Percentiles rank a stretch among this genome's conserved stretches.
Evolutionary conservation across 116 monocot genomes (phyloP).

Genomic region (Cymodocea nodosa): DNA sequence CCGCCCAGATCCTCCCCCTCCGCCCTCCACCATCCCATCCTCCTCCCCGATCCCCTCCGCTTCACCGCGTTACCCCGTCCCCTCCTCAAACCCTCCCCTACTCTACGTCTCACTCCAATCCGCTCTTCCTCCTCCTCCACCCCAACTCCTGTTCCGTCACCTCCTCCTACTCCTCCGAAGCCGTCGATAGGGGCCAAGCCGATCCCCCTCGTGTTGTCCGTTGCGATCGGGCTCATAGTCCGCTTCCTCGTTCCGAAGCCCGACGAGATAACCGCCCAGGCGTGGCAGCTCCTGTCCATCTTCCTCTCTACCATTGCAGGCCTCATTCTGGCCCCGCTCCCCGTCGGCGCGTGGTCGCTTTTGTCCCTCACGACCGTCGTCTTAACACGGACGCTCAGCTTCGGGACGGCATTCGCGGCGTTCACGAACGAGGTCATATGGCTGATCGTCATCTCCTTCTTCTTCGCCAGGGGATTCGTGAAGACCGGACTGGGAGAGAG

Average conservation of each 20-base stretch:
- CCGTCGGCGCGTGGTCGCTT: constrained; percentile 95
- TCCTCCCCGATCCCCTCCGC: constrained; percentile 4
- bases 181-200: constrained; percentile 47
- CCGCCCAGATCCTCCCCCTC: constrained; percentile 8
- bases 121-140: constrained; percentile 3
- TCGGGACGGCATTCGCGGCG: constrained; percentile 65
- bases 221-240: constrained; percentile 60
- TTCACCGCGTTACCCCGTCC: not conserved
- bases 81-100: constrained; percentile 1
- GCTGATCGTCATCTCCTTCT: constrained; percentile 96
- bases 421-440: constrained; percentile 96
- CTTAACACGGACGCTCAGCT: constrained; percentile 57
- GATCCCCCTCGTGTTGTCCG: constrained; percentile 51
- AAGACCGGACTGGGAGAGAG: constrained; percentile 90
- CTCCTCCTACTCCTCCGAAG: constrained; percentile 8
- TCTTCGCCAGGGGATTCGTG: constrained; percentile 93
- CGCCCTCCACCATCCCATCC: constrained; percentile 2
- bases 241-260: constrained; percentile 72
- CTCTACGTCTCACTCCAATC: constrained; percentile 3
- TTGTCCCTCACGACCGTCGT: constrained; percentile 60
- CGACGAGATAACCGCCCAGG: constrained; percentile 52
- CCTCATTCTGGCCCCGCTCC: constrained; percentile 74
- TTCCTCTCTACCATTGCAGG: constrained; percentile 88
- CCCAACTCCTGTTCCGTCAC: not conserved
- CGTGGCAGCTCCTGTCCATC: constrained; percentile 88